A percentile compares a stretch with the other conserved stretches of the same genome.
phyloP scores from a whole-genome alignment of 768 basidiomycete species.

The Tricholoma sp. region DNA sequence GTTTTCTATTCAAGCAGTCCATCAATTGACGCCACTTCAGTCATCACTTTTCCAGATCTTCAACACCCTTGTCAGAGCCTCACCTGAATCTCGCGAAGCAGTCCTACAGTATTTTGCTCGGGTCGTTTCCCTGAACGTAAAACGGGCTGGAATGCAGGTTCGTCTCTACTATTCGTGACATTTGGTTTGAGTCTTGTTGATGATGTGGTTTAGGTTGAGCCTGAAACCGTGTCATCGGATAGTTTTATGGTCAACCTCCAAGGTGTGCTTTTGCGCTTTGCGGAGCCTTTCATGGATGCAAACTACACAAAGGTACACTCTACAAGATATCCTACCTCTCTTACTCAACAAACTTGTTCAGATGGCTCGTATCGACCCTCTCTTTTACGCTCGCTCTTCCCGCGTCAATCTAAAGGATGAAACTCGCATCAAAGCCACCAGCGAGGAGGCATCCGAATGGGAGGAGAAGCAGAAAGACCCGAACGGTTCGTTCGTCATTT shows the following conservation, averaged over 20 bases:
- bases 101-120: constrained; percentile 79
- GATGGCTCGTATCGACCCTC: constrained; percentile 88
- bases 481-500: constrained; percentile 39
- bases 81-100: constrained; percentile 71
- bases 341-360: constrained; percentile 25
- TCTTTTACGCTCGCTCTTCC: constrained; percentile 69
- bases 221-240: constrained; percentile 81
- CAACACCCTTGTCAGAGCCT: constrained; percentile 82
- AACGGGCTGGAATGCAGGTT: constrained; percentile 88
- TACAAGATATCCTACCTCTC: background rate
- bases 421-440: constrained; percentile 90
- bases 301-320: constrained; percentile 71
- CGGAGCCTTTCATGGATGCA: constrained; percentile 94
- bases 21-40: constrained; percentile 17
- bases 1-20: background rate
- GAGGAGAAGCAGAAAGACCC: constrained; percentile 42
- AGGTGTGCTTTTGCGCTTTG: constrained; percentile 74
- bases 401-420: constrained; percentile 81
- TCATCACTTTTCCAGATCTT: constrained; percentile 80
- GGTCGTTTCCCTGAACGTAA: constrained; percentile 70
- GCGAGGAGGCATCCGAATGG: constrained; percentile 80
- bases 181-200: background rate
- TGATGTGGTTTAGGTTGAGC: constrained; percentile 58
- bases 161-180: background rate
- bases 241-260: constrained; percentile 92